Conservation (phyloP, 73 alveolate species). For the Blepharisma stoltei region DNA sequence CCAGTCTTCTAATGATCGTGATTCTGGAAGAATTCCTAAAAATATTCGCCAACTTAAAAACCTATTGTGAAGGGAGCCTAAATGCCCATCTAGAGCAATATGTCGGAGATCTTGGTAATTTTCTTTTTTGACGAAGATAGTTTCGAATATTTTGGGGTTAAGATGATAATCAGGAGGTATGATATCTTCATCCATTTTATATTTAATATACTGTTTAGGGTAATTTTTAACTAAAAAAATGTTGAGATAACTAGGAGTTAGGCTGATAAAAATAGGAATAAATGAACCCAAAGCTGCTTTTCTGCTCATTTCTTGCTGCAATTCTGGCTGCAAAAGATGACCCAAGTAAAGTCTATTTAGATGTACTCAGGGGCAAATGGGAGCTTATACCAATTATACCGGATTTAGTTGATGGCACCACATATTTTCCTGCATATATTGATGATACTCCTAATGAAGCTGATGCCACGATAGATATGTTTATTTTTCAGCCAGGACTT, state of each 20-base stretch:
- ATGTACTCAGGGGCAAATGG: not conserved
- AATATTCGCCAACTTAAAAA: constrained; percentile 21
- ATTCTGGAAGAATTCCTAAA: not conserved
- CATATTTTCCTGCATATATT: not conserved
- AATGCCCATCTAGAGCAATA: constrained; percentile 15
- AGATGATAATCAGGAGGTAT: constrained; percentile 14
- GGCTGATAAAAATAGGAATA: no score
- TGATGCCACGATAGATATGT: constrained; percentile 5
- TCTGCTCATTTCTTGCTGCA: no score
- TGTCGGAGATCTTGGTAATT: not conserved
- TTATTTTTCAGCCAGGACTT: not conserved
- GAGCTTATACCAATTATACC: constrained; percentile 9
- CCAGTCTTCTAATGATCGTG: not conserved
- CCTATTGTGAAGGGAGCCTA: not conserved
- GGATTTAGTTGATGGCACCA: not conserved
- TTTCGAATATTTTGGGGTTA: not conserved
- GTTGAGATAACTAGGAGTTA: no score
- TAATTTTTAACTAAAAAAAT: no score
- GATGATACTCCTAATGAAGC: constrained; percentile 14
- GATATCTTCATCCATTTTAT: constrained; percentile 18
- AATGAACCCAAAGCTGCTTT: no score
- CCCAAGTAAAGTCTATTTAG: no score
- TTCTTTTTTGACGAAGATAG: constrained; percentile 6
- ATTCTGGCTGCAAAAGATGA: no score
- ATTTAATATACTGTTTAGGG: no score